Evolutionary conservation across 306 rosid species (phyloP), one percentile per base, ranked within the genome.

Genomic region (Vigna nakashimae): DNA sequence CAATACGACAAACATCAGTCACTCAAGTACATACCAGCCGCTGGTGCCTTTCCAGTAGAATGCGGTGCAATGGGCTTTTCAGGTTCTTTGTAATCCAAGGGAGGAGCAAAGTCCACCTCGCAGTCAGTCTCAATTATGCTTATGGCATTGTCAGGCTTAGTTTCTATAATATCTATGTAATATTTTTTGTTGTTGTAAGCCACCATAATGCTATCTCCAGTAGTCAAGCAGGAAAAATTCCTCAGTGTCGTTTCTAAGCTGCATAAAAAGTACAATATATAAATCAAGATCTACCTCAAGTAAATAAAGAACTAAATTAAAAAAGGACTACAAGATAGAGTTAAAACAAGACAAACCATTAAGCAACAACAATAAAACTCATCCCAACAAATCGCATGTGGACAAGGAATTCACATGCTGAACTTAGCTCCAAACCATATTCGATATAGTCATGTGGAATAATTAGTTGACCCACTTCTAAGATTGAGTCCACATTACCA

Each of bases 31-130:
- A 17, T 65, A 95, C 98, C 98, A 88, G 77, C 78, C 15, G 76
- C 84, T 69, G 84, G 42, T 18, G 90, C 91, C 86, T 91, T 91
- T 85, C 87, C 84, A 20, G 75, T 18, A 65, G 89, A 88, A 81
- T 6, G 45, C 60, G 89, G 73, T 67, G 81, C 84, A 81, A 56
- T 36, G 45, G 89, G 87, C 88, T 18, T 95, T 81, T 92, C 98
- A 46, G 98, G 99, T 86, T 95, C 99, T 89, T 92, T 91, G 90
- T 95, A 95, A 86, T 95, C 99, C 56, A 95, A 81, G 53, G 99
- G 99, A 75, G 99, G 99, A 78, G 99, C 99, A 79, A 95, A 95
- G 87, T 95, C 99, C 67, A 95, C 98, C 85, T 92, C 99, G 86
- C 99, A 95, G 86, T 95, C 99, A 1, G 98, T 95, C 90, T 95